A percentile compares a stretch with the other conserved stretches of the same genome.
phyloP scores from a whole-genome alignment of 768 basidiomycete genomes.

The Mycena kentingensis region DNA sequence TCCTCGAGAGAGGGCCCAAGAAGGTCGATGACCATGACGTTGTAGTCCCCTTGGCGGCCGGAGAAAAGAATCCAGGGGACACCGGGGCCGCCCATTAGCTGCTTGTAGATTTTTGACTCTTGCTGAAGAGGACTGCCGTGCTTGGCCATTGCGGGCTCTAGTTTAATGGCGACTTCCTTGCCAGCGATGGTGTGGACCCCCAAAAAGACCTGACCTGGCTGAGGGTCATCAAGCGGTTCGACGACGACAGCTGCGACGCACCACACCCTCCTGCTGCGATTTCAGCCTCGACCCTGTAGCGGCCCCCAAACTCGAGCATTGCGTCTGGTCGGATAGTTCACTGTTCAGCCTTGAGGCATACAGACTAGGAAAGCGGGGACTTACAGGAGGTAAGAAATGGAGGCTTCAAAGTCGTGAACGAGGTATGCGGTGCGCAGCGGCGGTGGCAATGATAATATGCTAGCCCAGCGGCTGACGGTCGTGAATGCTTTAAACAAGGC shows the following conservation, averaged over 20 bases:
- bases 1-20: conserved; percentile 89
- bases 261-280: conserved; percentile 82
- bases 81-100: conserved; percentile 84
- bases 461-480: too few species aligned
- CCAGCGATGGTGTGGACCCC: conserved; percentile 81
- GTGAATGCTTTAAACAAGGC: too few species aligned
- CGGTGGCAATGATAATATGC: too few species aligned
- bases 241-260: conserved; percentile 34
- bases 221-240: conserved; percentile 13
- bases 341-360: too few species aligned
- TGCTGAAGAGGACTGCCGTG: conserved; percentile 80
- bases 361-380: too few species aligned
- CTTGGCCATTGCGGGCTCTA: conserved; percentile 63
- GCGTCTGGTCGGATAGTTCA: too few species aligned
- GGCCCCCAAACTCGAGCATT: conserved; percentile 71
- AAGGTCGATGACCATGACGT: conserved; percentile 97
- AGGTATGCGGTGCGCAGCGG: too few species aligned
- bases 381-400: too few species aligned
- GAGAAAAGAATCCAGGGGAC: conserved; percentile 94
- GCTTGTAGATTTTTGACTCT: conserved; percentile 91
- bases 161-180: conserved; percentile 83
- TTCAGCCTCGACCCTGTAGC: conserved; percentile 77
- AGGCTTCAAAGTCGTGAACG: too few species aligned
- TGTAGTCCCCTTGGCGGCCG: conserved; percentile 89
- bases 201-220: conserved; percentile 70